phyloP scores from a whole-genome alignment of 164 flowering plant genomes.

The Chimonanthus salicifolius region DNA sequence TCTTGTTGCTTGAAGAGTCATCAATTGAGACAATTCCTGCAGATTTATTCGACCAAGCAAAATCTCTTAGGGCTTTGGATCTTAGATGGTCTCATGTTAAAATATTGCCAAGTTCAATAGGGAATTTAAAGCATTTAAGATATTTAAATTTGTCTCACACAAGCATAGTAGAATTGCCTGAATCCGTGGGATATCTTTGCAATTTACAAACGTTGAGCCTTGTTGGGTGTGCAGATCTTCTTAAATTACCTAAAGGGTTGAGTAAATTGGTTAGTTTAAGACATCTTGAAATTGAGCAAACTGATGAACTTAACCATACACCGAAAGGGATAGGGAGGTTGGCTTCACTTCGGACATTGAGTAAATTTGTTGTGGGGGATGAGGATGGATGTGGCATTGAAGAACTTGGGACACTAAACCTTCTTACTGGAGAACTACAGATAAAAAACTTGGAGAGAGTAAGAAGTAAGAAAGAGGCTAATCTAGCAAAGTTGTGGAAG shows the following conservation, averaged over 20 bases:
- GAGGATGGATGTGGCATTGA: constrained; percentile 1
- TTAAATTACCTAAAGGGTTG: background rate
- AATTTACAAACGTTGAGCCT: constrained; percentile 2
- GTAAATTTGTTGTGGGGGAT: constrained; percentile 1
- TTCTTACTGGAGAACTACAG: background rate
- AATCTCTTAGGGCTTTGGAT: background rate
- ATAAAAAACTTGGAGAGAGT: constrained; percentile 1
- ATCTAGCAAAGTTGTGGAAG: background rate
- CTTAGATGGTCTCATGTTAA: background rate
- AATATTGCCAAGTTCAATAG: background rate
- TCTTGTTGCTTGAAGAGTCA: background rate
- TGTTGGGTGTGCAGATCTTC: background rate
- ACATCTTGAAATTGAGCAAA: constrained; percentile 4
- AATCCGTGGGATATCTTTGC: constrained; percentile 8
- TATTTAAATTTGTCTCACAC: constrained; percentile 1
- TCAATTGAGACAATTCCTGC: background rate
- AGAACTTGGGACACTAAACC: background rate
- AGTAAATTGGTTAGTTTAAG: background rate
- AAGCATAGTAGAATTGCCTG: constrained; percentile 9
- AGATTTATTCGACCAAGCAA: background rate
- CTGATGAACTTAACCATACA: background rate
- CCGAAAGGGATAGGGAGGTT: constrained; percentile 4
- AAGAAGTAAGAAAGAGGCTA: background rate
- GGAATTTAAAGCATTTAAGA: constrained; percentile 5
- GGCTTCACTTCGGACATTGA: background rate